Conservation (phyloP, 108 stramenopile genomes). For the Conticribra weissflogii region DNA sequence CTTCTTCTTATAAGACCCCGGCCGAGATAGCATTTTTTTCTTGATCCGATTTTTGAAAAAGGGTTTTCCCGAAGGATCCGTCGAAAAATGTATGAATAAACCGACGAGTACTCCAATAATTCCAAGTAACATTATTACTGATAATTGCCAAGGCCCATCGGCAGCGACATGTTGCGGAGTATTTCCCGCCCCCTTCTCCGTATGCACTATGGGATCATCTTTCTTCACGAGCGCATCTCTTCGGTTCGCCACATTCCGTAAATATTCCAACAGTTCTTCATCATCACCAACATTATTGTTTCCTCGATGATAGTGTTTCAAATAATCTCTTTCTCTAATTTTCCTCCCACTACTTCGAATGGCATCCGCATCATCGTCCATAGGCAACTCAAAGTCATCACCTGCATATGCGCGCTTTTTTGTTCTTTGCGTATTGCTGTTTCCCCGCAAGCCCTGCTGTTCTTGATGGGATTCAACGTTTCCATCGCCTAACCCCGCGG, state of each 20-base stretch:
- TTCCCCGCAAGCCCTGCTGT: constrained; percentile 46
- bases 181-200: background rate
- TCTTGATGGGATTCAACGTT: constrained; percentile 34
- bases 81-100: constrained; percentile 65
- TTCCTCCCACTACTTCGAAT: background rate
- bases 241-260: background rate
- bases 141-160: constrained; percentile 64
- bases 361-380: background rate
- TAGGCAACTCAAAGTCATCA: background rate
- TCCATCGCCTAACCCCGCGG: constrained; percentile 72
- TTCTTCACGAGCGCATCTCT: background rate
- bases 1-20: constrained; percentile 56
- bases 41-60: constrained; percentile 24
- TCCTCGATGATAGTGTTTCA: background rate
- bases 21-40: constrained; percentile 17
- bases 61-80: constrained; percentile 24
- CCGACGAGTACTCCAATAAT: constrained; percentile 64
- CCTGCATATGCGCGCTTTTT: constrained; percentile 9
- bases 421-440: constrained; percentile 14
- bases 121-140: constrained; percentile 60
- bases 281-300: background rate
- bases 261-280: constrained; percentile 1
- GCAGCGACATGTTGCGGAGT: constrained; percentile 6
- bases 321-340: background rate
- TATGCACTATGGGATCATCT: background rate